Conservation (phyloP, 2,329 filamentous ascomycete species). For the Leptosphaerulina australis region DNA sequence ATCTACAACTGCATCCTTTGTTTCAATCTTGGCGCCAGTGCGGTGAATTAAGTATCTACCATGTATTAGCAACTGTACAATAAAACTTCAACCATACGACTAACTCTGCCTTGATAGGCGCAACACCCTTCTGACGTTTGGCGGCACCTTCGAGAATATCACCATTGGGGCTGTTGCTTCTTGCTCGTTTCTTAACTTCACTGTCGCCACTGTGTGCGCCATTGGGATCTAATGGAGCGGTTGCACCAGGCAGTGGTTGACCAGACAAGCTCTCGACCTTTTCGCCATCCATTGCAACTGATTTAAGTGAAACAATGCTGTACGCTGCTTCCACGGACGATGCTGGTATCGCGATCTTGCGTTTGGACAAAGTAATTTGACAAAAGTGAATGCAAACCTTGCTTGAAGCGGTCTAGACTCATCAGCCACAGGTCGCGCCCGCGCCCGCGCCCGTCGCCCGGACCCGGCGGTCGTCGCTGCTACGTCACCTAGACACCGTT, state of each 20-base stretch:
- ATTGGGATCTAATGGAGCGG: conserved; percentile 22
- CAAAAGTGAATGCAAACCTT: conserved; percentile 11
- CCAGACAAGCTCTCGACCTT: conserved; percentile 14
- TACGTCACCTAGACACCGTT: conserved; percentile 15
- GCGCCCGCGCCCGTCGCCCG: neutral
- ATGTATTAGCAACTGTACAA: conserved; percentile 1
- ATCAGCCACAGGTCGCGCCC: conserved; percentile 22
- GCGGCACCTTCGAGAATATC: conserved; percentile 31
- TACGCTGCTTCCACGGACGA: conserved; percentile 8
- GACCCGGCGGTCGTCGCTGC: conserved; percentile 17
- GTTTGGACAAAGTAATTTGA: conserved; percentile 10
- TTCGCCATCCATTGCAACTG: conserved; percentile 24
- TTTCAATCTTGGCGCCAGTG: conserved; percentile 32
- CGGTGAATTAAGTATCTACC: conserved; percentile 44
- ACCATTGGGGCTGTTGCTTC: conserved; percentile 42
- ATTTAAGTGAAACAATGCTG: conserved; percentile 6
- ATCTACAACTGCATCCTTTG: conserved; percentile 46
- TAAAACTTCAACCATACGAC: conserved; percentile 22
- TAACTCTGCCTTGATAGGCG: conserved; percentile 76
- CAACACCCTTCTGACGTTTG: conserved; percentile 60
- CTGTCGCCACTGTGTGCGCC: conserved; percentile 29
- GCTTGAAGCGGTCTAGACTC: conserved; percentile 27
- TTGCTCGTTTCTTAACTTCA: conserved; percentile 41
- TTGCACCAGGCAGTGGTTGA: conserved; percentile 21
- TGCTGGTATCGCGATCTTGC: conserved; percentile 3